A percentile compares a stretch with the other conserved stretches of the same genome.
phyloP scores from a whole-genome alignment of 352 stramenopile species.

The Phytophthora sansomeana region DNA sequence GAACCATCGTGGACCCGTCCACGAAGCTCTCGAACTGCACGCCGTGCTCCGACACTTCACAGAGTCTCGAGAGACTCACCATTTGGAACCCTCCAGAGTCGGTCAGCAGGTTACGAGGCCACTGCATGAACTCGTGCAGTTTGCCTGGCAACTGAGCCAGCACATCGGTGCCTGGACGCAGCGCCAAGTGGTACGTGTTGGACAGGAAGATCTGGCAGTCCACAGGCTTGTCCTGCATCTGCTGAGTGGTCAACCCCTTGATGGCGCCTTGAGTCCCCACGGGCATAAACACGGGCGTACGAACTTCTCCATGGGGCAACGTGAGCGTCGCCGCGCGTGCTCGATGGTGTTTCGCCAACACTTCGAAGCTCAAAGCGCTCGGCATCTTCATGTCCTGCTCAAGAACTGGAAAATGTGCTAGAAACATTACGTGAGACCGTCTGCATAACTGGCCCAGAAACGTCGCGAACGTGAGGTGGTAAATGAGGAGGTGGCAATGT shows the following conservation, averaged over 20 bases:
- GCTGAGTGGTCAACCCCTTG: conserved; percentile 91
- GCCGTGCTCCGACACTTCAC: conserved; percentile 90
- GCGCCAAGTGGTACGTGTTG: conserved; percentile 98
- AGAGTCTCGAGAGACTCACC: conserved; percentile 96
- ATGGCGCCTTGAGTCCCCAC: conserved; percentile 97
- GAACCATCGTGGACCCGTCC: conserved; percentile 91
- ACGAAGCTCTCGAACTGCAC: conserved; percentile 89
- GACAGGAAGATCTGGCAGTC: conserved; percentile 94
- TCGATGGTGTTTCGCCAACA: conserved; percentile 55
- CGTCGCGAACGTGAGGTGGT: no score
- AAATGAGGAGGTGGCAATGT: neutral
- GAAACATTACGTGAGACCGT: conserved; percentile 19
- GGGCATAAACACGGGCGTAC: conserved; percentile 97
- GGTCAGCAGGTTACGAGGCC: conserved; percentile 94
- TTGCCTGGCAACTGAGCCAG: conserved; percentile 83
- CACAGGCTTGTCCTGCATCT: conserved; percentile 77
- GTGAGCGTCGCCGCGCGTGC: conserved; percentile 79
- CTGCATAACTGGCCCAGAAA: conserved; percentile 14
- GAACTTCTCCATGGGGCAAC: conserved; percentile 88
- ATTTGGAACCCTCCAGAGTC: conserved; percentile 99
- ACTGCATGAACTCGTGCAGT: conserved; percentile 97
- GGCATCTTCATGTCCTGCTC: conserved; percentile 46
- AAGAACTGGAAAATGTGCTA: conserved; percentile 9
- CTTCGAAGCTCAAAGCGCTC: conserved; percentile 55
- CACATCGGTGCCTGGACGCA: conserved; percentile 92